A percentile compares a stretch with the other conserved stretches of the same genome.
These are phyloP conservation scores for Brassica balearica DNA, from an alignment of 441 rosid genomes.

Conservation along the genomic window DNA sequence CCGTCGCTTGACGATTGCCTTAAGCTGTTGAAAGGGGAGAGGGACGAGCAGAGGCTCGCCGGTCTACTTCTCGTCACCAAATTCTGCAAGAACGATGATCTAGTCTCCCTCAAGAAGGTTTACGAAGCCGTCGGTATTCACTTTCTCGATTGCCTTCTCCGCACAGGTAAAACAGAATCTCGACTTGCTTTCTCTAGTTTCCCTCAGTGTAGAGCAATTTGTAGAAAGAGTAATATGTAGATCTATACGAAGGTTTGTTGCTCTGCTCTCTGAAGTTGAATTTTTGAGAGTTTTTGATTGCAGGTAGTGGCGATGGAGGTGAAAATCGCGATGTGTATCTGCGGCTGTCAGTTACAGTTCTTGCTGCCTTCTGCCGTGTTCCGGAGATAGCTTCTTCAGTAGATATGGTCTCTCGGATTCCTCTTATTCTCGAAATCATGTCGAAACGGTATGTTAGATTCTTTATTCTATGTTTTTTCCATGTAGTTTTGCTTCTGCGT, in stretches of 20 bases:
- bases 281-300: not conserved
- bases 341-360: conserved; percentile 74
- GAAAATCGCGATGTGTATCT: conserved; percentile 74
- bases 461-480: not conserved
- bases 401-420: conserved; percentile 79
- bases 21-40: conserved; percentile 77
- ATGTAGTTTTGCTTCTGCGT: conserved; percentile 6
- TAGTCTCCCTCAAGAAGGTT: conserved; percentile 57
- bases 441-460: conserved; percentile 44
- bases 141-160: conserved; percentile 80
- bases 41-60: conserved; percentile 96
- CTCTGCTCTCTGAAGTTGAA: conserved; percentile 1
- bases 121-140: conserved; percentile 72
- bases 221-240: not conserved
- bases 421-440: conserved; percentile 63
- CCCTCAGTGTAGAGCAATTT: too few species aligned
- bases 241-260: not conserved
- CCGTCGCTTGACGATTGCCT: conserved; percentile 76
- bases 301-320: not conserved
- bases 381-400: conserved; percentile 74
- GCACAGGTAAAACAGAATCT: conserved; percentile 58
- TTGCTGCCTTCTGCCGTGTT: conserved; percentile 81
- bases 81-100: conserved; percentile 68
- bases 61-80: conserved; percentile 90
- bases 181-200: too few species aligned